A percentile compares a stretch with the other conserved stretches of the same genome.
These are phyloP conservation scores for Herpetomonas samuelpessoai DNA, from an alignment of 208 protist genomes.

Conservation along the genomic window DNA sequence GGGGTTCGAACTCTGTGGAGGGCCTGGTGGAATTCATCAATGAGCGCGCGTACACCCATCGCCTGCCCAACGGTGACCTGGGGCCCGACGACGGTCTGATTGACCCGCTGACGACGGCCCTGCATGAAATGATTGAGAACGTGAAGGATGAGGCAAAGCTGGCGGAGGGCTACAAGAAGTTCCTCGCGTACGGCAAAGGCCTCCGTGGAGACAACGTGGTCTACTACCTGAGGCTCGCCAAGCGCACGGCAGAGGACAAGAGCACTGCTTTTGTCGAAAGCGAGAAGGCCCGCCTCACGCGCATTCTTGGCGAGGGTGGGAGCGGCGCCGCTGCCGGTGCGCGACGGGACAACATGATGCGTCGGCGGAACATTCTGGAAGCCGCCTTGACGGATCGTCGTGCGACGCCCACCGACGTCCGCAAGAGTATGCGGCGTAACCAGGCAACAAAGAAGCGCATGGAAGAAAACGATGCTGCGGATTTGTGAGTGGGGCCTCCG, in stretches of 20 bases:
- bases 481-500: too few relatives aligned
- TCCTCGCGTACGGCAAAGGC: slow-evolving; percentile 11
- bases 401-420: too few relatives aligned
- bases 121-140: background rate
- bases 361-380: slow-evolving; percentile 49
- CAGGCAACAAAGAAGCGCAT: too few relatives aligned
- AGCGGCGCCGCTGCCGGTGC: slow-evolving; percentile 14
- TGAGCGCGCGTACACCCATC: slow-evolving; percentile 31
- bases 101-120: slow-evolving; percentile 20
- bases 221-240: slow-evolving; percentile 43
- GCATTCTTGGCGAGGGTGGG: slow-evolving; percentile 10
- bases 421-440: too few relatives aligned
- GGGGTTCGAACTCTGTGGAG: slow-evolving; percentile 34
- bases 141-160: slow-evolving; percentile 3
- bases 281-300: slow-evolving; percentile 44
- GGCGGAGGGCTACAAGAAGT: background rate
- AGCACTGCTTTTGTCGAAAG: slow-evolving; percentile 28
- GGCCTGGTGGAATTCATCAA: slow-evolving; percentile 71
- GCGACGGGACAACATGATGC: slow-evolving; percentile 40
- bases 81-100: slow-evolving; percentile 34
- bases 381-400: too few relatives aligned
- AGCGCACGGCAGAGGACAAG: slow-evolving; percentile 21
- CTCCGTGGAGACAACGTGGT: slow-evolving; percentile 1
- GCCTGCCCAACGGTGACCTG: slow-evolving; percentile 53
- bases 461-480: too few relatives aligned